Conservation (phyloP, 202 grass and related monocot species). For the Setaria italica region DNA sequence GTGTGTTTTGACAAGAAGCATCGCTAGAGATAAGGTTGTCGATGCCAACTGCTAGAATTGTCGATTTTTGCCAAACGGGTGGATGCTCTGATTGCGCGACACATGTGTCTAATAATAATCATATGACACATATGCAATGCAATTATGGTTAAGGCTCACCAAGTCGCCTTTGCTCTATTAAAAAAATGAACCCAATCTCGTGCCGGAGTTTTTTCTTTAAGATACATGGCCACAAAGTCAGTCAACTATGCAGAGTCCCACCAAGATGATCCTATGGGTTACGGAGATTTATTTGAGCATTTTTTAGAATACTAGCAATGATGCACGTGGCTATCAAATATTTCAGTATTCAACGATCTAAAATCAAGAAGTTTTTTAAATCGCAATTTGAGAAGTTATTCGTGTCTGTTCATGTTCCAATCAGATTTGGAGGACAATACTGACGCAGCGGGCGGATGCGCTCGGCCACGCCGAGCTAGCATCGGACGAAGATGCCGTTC, state of each 20-base stretch:
- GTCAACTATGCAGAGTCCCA: not conserved
- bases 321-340: no score
- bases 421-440: no score
- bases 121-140: not conserved
- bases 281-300: not conserved
- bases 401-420: no score
- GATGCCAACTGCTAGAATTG: not conserved
- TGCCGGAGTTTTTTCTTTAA: not conserved
- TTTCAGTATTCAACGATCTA: no score
- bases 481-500: no score
- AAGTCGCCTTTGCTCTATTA: not conserved
- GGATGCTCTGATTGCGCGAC: not conserved
- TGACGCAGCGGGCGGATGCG: no score
- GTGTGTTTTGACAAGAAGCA: not conserved
- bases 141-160: not conserved
- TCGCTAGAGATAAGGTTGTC: not conserved
- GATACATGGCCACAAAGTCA: not conserved
- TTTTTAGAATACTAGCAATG: no score
- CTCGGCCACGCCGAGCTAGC: no score
- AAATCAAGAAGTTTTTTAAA: no score
- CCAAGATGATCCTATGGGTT: not conserved
- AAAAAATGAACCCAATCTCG: not conserved
- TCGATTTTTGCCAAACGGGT: not conserved
- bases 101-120: not conserved
- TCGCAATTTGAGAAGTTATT: no score